Conservation (phyloP, 768 basidiomycete species). For the Amanita subjunquillea region DNA sequence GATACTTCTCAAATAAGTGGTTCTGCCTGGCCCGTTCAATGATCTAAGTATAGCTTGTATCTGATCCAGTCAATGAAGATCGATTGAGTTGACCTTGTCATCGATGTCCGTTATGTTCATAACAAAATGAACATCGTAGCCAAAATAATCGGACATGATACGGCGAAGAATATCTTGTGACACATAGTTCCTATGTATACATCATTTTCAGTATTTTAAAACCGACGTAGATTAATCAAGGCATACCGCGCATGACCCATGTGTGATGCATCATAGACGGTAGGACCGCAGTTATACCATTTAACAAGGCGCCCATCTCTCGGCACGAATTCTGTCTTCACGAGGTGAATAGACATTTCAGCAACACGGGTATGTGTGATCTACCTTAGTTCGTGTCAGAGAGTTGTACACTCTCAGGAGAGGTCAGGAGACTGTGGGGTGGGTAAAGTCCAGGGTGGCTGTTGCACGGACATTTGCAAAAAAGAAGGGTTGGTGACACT, state of each 20-base stretch:
- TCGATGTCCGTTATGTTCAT: conserved; percentile 99
- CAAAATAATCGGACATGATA: conserved; percentile 92
- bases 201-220: background rate
- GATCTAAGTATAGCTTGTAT: conserved; percentile 44
- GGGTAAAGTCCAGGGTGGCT: conserved; percentile 50
- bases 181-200: conserved; percentile 74
- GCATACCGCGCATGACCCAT: conserved; percentile 95
- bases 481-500: background rate
- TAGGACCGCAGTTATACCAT: conserved; percentile 99
- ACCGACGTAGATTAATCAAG: background rate
- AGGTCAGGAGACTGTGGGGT: conserved; percentile 39
- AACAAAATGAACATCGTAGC: conserved; percentile 95
- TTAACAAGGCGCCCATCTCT: conserved; percentile 66
- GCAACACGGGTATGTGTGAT: conserved; percentile 11
- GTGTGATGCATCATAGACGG: conserved; percentile 96
- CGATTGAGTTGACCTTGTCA: conserved; percentile 65
- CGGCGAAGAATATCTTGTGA: conserved; percentile 87
- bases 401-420: conserved; percentile 86
- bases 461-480: conserved; percentile 43
- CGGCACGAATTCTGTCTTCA: conserved; percentile 70
- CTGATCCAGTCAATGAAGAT: conserved; percentile 10
- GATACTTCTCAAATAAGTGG: conserved; percentile 56
- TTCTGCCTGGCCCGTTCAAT: conserved; percentile 84
- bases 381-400: conserved; percentile 81
- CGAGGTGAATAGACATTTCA: background rate